Conservation (phyloP, 345 rosid genomes). For the Streptanthus diversifolius region DNA sequence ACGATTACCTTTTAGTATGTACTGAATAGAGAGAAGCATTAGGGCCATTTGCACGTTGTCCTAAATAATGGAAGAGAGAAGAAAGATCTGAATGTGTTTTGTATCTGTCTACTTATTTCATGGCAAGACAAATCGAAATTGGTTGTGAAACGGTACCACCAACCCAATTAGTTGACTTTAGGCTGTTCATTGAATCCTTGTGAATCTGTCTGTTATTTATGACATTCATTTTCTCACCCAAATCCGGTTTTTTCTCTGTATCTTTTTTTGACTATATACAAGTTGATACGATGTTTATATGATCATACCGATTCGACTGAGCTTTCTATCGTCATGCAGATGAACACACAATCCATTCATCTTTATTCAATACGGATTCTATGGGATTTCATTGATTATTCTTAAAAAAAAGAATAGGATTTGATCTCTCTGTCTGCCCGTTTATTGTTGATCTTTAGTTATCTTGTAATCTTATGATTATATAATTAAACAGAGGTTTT, state of each 20-base stretch:
- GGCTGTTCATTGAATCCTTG: conserved; percentile 23
- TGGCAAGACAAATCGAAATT: conserved; percentile 30
- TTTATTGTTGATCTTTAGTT: conserved; percentile 11
- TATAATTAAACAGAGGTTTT: background rate
- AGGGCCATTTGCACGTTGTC: conserved; percentile 1
- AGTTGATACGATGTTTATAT: conserved; percentile 13
- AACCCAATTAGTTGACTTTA: conserved; percentile 29
- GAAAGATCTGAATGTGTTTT: conserved; percentile 1
- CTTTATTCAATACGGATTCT: background rate
- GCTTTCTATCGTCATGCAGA: background rate
- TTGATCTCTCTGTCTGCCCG: background rate
- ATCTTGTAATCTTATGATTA: background rate
- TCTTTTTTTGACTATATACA: conserved; percentile 11
- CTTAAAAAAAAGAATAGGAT: background rate
- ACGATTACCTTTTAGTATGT: background rate
- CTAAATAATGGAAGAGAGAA: conserved; percentile 27
- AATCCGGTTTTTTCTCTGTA: background rate
- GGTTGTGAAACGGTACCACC: conserved; percentile 30
- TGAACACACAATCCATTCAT: background rate
- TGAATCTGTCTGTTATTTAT: background rate
- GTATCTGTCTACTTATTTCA: conserved; percentile 19
- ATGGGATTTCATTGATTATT: background rate
- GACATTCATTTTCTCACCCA: conserved; percentile 11
- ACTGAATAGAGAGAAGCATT: background rate
- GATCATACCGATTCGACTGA: background rate